phyloP scores from a whole-genome alignment of 345 rosid genomes.

The Lenwebbia sp. region DNA sequence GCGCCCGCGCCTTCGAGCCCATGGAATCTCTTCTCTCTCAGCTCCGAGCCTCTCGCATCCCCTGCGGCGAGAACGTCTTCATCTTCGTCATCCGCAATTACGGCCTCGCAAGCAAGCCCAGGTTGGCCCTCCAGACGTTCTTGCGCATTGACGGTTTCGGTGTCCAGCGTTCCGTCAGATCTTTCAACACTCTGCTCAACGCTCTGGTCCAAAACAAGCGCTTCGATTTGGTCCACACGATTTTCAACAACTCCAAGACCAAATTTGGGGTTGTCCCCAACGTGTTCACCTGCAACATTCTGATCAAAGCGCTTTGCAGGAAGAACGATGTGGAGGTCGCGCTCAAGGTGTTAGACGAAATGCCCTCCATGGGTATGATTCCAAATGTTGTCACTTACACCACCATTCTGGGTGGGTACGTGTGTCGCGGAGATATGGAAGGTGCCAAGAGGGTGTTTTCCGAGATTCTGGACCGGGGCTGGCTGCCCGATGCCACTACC shows the following conservation, averaged over 20 bases:
- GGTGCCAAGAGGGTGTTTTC: constrained; percentile 48
- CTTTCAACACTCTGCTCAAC: constrained; percentile 71
- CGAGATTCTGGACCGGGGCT: constrained; percentile 63
- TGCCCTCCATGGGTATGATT: constrained; percentile 71
- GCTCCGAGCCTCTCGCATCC: constrained; percentile 33
- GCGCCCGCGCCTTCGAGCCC: constrained; percentile 70
- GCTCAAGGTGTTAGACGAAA: constrained; percentile 56
- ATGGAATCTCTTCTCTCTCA: constrained; percentile 54
- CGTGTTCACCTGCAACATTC: constrained; percentile 61
- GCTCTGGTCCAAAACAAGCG: constrained; percentile 60
- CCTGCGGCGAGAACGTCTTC: constrained; percentile 69
- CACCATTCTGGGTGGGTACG: constrained; percentile 66
- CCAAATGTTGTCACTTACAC: constrained; percentile 71
- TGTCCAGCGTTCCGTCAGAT: constrained; percentile 61
- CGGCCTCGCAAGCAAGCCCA: constrained; percentile 62
- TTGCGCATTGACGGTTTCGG: constrained; percentile 42
- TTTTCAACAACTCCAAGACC: constrained; percentile 39
- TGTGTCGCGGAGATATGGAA: constrained; percentile 56
- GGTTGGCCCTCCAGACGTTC: constrained; percentile 42
- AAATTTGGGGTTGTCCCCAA: constrained; percentile 56
- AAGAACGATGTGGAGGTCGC: constrained; percentile 55
- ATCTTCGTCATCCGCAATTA: constrained; percentile 59
- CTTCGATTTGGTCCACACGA: constrained; percentile 38
- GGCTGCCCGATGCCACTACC: constrained; percentile 76
- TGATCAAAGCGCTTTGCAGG: constrained; percentile 60